These are phyloP conservation scores for Didymella sp. DNA, from an alignment of 2,329 filamentous ascomycete species.

Conservation along the genomic window DNA sequence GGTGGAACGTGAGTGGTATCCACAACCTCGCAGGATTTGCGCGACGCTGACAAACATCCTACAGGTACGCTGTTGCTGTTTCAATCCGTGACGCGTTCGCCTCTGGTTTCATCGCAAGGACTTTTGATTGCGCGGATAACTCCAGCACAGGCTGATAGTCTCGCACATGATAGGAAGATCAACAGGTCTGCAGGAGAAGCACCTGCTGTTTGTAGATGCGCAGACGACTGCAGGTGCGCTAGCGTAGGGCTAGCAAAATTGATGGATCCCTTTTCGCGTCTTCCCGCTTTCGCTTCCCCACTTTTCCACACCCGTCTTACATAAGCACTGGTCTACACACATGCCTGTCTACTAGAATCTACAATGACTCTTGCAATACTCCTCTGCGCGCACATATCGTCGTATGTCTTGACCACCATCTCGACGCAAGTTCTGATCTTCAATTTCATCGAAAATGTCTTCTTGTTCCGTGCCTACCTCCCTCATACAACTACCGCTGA, in stretches of 20 bases:
- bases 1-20: constrained; percentile 5
- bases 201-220: not conserved
- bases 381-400: not conserved
- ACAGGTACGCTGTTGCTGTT: constrained; percentile 4
- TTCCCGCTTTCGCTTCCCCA: not conserved
- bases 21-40: not conserved
- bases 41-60: not conserved
- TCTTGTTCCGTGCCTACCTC: not conserved
- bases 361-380: not conserved
- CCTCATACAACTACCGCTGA: constrained; percentile 12
- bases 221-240: not conserved
- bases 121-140: constrained; percentile 2
- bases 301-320: not conserved
- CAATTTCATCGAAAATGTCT: not conserved
- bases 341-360: not conserved
- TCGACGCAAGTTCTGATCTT: too few species aligned
- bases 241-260: not conserved
- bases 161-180: not conserved
- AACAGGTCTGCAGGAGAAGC: not conserved
- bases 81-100: constrained; percentile 2
- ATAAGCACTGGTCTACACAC: not conserved
- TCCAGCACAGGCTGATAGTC: not conserved
- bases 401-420: not conserved
- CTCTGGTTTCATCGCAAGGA: constrained; percentile 4
- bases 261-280: not conserved